Conservation (phyloP, 306 rosid species). For the Prinsepia uniflora region DNA sequence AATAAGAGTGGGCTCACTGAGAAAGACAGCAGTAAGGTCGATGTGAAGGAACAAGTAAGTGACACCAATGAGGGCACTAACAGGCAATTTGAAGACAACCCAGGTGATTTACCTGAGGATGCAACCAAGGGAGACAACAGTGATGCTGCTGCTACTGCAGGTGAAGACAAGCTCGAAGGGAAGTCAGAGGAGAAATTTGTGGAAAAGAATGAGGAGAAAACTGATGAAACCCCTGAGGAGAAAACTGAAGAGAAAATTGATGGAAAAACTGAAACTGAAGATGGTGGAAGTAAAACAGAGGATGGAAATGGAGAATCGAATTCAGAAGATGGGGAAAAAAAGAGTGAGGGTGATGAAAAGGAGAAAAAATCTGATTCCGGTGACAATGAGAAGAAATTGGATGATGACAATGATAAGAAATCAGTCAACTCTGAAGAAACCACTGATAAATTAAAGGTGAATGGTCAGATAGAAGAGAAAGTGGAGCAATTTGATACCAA, state of each 20-base stretch:
- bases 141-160: conserved; percentile 34
- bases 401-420: conserved; percentile 29
- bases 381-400: conserved; percentile 34
- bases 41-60: conserved; percentile 38
- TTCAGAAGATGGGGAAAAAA: conserved; percentile 36
- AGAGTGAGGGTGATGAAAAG: conserved; percentile 37
- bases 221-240: conserved; percentile 1
- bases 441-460: conserved; percentile 25
- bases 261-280: conserved; percentile 28
- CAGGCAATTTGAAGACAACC: conserved; percentile 67
- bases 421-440: conserved; percentile 33
- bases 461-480: conserved; percentile 41
- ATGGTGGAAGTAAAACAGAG: conserved; percentile 27
- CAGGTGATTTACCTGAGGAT: conserved; percentile 72
- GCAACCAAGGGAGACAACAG: conserved; percentile 51
- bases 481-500: conserved; percentile 44
- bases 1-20: conserved; percentile 49
- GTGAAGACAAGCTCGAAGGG: conserved; percentile 27
- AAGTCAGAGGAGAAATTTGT: conserved; percentile 21
- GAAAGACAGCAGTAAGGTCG: conserved; percentile 32
- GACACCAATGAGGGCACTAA: conserved; percentile 37
- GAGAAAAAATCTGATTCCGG: conserved; percentile 41
- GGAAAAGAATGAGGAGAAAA: conserved; percentile 23
- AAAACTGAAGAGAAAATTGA: conserved; percentile 29
- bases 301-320: conserved; percentile 37